Evolutionary conservation across 208 protist genomes (phyloP).

Genomic region (Trypanosomatidae sp.): DNA sequence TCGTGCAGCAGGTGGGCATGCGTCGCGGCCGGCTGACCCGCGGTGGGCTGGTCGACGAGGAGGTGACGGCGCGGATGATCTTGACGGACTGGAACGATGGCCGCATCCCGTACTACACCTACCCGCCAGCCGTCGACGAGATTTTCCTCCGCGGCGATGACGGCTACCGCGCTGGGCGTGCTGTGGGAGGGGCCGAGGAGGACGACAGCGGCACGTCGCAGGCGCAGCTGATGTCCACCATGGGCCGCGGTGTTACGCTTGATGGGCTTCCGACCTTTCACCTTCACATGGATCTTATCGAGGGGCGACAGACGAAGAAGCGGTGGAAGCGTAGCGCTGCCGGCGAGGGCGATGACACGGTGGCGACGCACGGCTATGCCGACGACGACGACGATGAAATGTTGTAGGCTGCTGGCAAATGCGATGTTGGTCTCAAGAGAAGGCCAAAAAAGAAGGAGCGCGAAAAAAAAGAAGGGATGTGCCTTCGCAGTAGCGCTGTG

Average conservation of each 20-base stretch:
- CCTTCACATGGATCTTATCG: slow-evolving; percentile 45
- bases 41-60: slow-evolving; percentile 89
- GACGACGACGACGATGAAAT: too few relatives aligned
- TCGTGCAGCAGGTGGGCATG: slow-evolving; percentile 79
- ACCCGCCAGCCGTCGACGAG: slow-evolving; percentile 78
- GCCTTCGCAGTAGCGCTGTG: too few relatives aligned
- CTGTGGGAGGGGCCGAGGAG: slow-evolving; percentile 16
- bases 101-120: slow-evolving; percentile 96
- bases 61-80: slow-evolving; percentile 90
- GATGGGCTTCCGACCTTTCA: slow-evolving; percentile 89
- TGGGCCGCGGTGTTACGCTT: slow-evolving; percentile 51
- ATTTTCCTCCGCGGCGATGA: slow-evolving; percentile 23
- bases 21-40: slow-evolving; percentile 81
- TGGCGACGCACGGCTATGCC: background rate
- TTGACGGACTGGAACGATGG: slow-evolving; percentile 96
- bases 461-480: too few relatives aligned
- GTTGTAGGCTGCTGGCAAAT: too few relatives aligned
- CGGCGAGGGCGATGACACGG: slow-evolving; percentile 29
- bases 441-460: too few relatives aligned
- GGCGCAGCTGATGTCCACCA: slow-evolving; percentile 44
- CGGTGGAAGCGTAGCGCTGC: slow-evolving; percentile 22
- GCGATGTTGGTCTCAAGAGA: background rate
- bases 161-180: slow-evolving; percentile 18
- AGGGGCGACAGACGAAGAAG: slow-evolving; percentile 35
- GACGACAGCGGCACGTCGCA: slow-evolving; percentile 14